phyloP scores from a whole-genome alignment of 495 filamentous ascomycete genomes.

The Podospora pseudocomata region DNA sequence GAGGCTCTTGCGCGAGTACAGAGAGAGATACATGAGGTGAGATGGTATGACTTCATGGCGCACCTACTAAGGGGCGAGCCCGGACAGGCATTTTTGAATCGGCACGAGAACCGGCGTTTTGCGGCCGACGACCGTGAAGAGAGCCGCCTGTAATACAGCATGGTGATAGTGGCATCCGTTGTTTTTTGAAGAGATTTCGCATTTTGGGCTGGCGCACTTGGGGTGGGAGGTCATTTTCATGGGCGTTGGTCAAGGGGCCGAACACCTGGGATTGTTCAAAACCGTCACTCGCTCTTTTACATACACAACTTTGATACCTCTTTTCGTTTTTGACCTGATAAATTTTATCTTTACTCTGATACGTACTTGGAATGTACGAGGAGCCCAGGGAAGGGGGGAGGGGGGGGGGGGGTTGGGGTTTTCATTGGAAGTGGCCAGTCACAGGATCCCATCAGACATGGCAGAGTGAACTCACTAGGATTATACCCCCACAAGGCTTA shows the following conservation, averaged over 20 bases:
- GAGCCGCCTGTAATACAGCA: background rate
- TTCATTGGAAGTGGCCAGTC: background rate
- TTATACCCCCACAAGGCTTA: background rate
- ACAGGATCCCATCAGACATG: background rate
- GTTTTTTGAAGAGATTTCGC: background rate
- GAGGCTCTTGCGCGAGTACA: background rate
- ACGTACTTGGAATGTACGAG: background rate
- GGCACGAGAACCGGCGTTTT: background rate
- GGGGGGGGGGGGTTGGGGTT: background rate
- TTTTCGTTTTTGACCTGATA: background rate
- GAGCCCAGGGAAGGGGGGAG: background rate
- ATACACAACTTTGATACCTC: constrained; percentile 20
- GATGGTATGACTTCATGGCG: background rate
- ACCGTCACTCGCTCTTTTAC: background rate
- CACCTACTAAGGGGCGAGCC: background rate
- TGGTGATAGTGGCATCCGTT: background rate
- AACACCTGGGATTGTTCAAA: background rate
- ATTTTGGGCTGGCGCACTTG: background rate
- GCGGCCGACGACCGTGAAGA: background rate
- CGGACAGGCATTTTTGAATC: background rate
- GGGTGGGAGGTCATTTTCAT: background rate
- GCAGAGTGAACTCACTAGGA: background rate
- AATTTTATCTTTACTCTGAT: background rate
- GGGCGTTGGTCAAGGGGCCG: background rate
- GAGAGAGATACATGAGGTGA: background rate